Evolutionary conservation across 768 basidiomycete genomes (phyloP).

Genomic region (Leccinum disarticulatum): DNA sequence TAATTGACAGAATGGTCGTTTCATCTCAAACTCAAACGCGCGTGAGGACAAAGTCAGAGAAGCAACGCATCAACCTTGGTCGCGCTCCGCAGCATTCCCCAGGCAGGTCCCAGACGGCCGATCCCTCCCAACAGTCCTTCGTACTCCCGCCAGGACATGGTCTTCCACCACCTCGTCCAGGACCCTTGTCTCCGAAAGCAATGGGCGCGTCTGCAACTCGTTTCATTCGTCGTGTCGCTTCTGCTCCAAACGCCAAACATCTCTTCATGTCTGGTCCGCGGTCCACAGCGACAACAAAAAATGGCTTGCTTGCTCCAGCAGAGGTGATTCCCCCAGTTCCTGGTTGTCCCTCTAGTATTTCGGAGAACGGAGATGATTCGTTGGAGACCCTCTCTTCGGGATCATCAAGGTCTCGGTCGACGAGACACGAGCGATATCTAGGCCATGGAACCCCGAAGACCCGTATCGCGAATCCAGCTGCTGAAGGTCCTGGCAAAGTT

Average conservation of each 20-base stretch:
- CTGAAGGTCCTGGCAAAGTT: constrained; percentile 56
- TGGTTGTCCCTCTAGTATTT: constrained; percentile 43
- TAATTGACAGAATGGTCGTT: constrained; percentile 19
- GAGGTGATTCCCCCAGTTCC: constrained; percentile 59
- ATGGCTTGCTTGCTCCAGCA: constrained; percentile 74
- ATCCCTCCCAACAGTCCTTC: constrained; percentile 44
- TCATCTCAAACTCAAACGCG: constrained; percentile 14
- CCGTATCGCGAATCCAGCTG: constrained; percentile 44
- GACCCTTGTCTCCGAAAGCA: constrained; percentile 63
- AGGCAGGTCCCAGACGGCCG: constrained; percentile 29
- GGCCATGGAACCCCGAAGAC: constrained; percentile 36
- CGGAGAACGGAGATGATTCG: constrained; percentile 66
- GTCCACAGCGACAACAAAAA: constrained; percentile 62
- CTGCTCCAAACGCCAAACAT: constrained; percentile 94
- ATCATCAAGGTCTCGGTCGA: constrained; percentile 60
- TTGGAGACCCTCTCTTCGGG: constrained; percentile 77
- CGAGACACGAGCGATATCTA: constrained; percentile 39
- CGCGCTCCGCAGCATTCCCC: constrained; percentile 40
- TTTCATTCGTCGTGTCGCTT: constrained; percentile 93
- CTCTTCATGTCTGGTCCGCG: constrained; percentile 69
- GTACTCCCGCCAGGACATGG: constrained; percentile 24
- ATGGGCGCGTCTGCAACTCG: constrained; percentile 78
- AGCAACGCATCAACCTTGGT: constrained; percentile 47
- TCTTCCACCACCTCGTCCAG: constrained; percentile 39
- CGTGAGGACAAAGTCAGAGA: constrained; percentile 48